phyloP scores from a whole-genome alignment of 176 grass and related monocot genomes.

The Pharus latifolius region DNA sequence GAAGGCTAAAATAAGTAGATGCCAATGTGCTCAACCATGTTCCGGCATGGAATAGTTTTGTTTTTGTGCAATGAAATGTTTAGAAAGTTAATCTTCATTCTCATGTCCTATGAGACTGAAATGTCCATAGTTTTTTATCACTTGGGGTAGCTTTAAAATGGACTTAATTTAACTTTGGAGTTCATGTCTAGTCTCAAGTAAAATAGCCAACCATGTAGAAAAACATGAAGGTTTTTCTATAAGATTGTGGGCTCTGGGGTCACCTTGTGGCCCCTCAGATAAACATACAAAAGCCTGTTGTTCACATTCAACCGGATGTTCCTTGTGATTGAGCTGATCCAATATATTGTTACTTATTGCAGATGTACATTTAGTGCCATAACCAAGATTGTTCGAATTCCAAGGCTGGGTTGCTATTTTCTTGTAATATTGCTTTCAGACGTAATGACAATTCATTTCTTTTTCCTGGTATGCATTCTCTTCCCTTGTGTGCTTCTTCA shows the following conservation, averaged over 20 bases:
- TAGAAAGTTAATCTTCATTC: background rate
- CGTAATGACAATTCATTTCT: conserved; percentile 99
- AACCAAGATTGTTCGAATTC: conserved; percentile 68
- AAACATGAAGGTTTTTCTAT: background rate
- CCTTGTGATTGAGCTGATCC: conserved; percentile 4
- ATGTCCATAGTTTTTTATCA: background rate
- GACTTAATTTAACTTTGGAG: background rate
- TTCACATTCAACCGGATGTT: background rate
- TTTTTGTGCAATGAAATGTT: background rate
- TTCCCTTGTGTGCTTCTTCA: background rate
- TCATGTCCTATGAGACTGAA: background rate
- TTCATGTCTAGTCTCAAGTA: background rate
- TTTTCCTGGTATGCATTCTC: conserved; percentile 80
- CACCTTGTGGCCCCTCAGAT: background rate
- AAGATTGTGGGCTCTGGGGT: background rate
- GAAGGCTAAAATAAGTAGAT: background rate
- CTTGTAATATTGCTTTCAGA: conserved; percentile 92
- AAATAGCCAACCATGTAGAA: background rate
- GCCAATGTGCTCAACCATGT: background rate
- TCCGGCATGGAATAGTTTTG: background rate
- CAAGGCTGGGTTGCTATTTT: conserved; percentile 84
- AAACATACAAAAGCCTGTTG: background rate
- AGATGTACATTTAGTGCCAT: conserved; percentile 94
- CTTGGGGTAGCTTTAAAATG: conserved; percentile 3
- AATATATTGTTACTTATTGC: conserved; percentile 27